These are phyloP conservation scores for Boletus reticulatus DNA, from an alignment of 768 basidiomycete species.

Conservation along the genomic window DNA sequence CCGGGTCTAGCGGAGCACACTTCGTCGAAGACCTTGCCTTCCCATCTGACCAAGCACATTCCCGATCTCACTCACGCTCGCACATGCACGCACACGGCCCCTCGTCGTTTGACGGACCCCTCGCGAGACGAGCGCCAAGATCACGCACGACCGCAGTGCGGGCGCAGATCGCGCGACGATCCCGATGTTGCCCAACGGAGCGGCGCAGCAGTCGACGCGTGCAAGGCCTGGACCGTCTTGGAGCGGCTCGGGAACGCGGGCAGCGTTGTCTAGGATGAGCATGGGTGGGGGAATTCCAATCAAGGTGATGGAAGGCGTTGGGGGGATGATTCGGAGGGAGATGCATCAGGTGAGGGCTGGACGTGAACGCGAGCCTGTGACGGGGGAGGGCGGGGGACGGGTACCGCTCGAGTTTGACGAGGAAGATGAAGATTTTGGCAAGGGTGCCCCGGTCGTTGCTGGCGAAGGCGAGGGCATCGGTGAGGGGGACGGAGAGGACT, in stretches of 20 bases:
- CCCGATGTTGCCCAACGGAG: conserved; percentile 82
- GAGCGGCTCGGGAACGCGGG: conserved; percentile 14
- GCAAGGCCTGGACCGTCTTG: conserved; percentile 10
- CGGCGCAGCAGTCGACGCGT: conserved; percentile 17
- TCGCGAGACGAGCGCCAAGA: conserved; percentile 65
- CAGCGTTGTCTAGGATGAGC: conserved; percentile 15
- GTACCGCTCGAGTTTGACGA: conserved; percentile 60
- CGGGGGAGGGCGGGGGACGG: conserved; percentile 1
- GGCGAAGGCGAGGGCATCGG: not conserved
- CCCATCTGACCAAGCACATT: conserved; percentile 1
- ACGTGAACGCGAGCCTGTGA: not conserved
- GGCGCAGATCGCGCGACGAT: conserved; percentile 40
- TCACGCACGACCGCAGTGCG: conserved; percentile 46
- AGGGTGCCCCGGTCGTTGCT: not conserved
- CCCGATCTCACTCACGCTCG: conserved; percentile 6
- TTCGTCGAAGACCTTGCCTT: conserved; percentile 23
- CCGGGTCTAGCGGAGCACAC: conserved; percentile 24
- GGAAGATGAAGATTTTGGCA: conserved; percentile 61
- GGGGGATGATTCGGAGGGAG: conserved; percentile 52
- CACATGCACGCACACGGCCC: conserved; percentile 43
- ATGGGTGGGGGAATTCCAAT: conserved; percentile 41
- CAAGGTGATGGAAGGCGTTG: conserved; percentile 61
- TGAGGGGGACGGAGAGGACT: not conserved
- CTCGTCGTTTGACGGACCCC: conserved; percentile 66
- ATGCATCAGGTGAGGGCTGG: conserved; percentile 31